Percentiles rank a stretch among this genome's conserved stretches.
phyloP scores from a whole-genome alignment of 495 filamentous ascomycete genomes.

The Neurospora intermedia region DNA sequence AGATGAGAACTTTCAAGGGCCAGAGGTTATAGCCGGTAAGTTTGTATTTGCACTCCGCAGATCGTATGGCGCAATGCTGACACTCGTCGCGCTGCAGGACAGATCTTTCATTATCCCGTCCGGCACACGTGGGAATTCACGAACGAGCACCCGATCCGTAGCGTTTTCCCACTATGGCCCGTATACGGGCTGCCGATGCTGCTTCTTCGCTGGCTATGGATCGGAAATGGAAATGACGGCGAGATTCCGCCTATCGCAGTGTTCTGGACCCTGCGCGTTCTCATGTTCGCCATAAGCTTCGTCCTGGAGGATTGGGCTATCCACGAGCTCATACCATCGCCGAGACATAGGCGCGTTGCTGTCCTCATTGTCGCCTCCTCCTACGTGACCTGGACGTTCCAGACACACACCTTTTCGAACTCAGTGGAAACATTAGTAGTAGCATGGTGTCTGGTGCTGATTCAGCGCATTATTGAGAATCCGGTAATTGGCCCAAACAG shows the following conservation, averaged over 20 bases:
- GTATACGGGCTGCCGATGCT: conserved; percentile 89
- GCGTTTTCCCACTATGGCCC: conserved; percentile 92
- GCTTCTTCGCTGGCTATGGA: conserved; percentile 78
- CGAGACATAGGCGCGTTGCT: conserved; percentile 58
- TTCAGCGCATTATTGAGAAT: conserved; percentile 68
- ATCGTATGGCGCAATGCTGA: background rate
- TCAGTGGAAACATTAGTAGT: conserved; percentile 89
- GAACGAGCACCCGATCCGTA: conserved; percentile 71
- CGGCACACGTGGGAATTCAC: conserved; percentile 94
- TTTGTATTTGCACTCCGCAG: background rate
- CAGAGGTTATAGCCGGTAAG: conserved; percentile 92
- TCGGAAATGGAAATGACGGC: conserved; percentile 44
- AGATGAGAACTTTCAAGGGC: conserved; percentile 97
- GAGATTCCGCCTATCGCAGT: conserved; percentile 59
- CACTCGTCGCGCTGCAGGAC: conserved; percentile 43
- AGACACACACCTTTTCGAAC: conserved; percentile 98
- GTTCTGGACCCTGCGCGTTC: conserved; percentile 74
- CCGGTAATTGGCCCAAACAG: conserved; percentile 42
- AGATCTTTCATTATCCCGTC: conserved; percentile 80
- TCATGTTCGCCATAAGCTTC: conserved; percentile 92
- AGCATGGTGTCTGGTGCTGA: conserved; percentile 81
- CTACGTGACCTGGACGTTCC: conserved; percentile 98
- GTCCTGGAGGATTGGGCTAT: conserved; percentile 96
- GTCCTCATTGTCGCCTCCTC: conserved; percentile 80
- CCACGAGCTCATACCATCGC: conserved; percentile 72